A percentile compares a stretch with the other conserved stretches of the same genome.
Evolutionary conservation across 2,329 filamentous ascomycete species (phyloP).

Genomic region (Alternaria sp.): DNA sequence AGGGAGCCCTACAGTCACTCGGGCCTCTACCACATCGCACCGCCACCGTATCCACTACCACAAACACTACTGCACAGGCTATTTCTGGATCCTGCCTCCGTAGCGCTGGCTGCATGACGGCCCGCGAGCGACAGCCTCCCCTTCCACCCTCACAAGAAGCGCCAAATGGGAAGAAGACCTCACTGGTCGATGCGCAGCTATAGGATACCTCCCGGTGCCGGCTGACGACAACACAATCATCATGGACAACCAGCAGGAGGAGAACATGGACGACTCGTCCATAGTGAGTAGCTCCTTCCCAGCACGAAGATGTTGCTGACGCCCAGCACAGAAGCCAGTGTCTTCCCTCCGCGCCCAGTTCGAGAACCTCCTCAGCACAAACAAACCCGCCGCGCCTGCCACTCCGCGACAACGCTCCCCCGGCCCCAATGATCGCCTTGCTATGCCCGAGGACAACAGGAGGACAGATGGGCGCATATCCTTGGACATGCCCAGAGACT

Average conservation of each 20-base stretch:
- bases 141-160: constrained; percentile 22
- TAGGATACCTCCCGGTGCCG: constrained; percentile 39
- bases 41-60: neutral
- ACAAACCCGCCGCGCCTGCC: constrained; percentile 31
- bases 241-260: constrained; percentile 49
- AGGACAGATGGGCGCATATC: constrained; percentile 48
- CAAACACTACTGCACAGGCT: constrained; percentile 12
- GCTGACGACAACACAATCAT: constrained; percentile 38
- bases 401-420: constrained; percentile 38
- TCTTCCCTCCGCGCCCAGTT: constrained; percentile 82
- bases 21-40: neutral
- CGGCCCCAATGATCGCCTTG: constrained; percentile 41
- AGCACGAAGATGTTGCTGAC: constrained; percentile 16
- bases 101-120: constrained; percentile 26
- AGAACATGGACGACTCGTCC: constrained; percentile 77
- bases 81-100: neutral
- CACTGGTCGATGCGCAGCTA: constrained; percentile 42
- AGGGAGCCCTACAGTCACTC: constrained; percentile 14
- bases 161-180: constrained; percentile 40
- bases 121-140: constrained; percentile 13
- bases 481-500: constrained; percentile 50
- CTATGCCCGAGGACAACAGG: constrained; percentile 35
- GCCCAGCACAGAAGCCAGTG: constrained; percentile 69
- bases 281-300: constrained; percentile 61
- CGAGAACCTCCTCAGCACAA: constrained; percentile 70